Evolutionary conservation across 495 filamentous ascomycete species (phyloP), one percentile per base, ranked within the genome.

Genomic region (Xylaria nigripes): DNA sequence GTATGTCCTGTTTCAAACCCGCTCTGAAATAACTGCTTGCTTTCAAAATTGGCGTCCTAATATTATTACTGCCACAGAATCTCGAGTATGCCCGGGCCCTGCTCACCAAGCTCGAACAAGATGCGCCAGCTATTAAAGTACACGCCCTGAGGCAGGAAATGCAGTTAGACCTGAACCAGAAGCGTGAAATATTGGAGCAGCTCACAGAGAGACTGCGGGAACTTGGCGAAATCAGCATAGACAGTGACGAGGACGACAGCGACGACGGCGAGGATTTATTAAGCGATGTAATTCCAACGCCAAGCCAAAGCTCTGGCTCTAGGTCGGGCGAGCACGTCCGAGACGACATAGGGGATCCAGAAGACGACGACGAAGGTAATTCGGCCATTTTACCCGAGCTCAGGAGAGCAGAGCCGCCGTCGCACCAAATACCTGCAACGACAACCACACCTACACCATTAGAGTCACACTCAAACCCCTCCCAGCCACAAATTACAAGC

Each of bases 81-180:
- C 70, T 96, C 58, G 85, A 87, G 65, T 84, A 89, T 64, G 90
- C 90, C 8, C 83, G 84, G 46, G 78, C 80, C 1, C 80, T 89
- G 45, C 86, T 95, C 41, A 76, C 85, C 27, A 80, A 77, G 50
- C 79, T 95, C 21, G 90, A 96, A 64, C 87, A 89, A 54, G 82
- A 85, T 41, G 79, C 84, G 27, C 70, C 81, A 5, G 63, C 72
- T 41, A 68, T 89, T 56, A 88, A 88, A 68, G 74, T 81, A 18
- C 76, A 78, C 48, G 71, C 81, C 34, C 81, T 79, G 49, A 82
- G 84, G 41, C 79, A 88, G 54, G 81, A 82, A 46, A 68, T 80
- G 12, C 86, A 92, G 63, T 68, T 75, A 2, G 84, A 87, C 44
- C 76, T 96, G 3, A 71, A 77, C 36, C 71, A 72, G 13, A 85